phyloP scores from a whole-genome alignment of 2,329 filamentous ascomycete genomes.

The Cladosporium sp. region DNA sequence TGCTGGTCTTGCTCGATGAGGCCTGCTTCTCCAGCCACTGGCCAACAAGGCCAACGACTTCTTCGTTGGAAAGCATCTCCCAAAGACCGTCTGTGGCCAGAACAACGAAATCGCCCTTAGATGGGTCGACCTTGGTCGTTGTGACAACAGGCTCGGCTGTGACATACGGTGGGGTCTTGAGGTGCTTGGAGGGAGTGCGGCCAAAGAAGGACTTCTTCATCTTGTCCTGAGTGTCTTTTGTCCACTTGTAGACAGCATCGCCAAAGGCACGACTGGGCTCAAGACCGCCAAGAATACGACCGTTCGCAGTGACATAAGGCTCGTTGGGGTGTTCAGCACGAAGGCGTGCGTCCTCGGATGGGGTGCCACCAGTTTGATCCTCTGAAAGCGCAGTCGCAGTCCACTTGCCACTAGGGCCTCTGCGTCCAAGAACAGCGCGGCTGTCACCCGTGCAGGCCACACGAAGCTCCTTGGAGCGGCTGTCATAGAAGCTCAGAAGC shows the following conservation, averaged over 20 bases:
- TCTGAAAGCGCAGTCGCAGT: constrained; percentile 82
- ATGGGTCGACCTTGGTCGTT: constrained; percentile 83
- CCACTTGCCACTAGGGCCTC: constrained; percentile 79
- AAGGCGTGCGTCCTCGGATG: constrained; percentile 76
- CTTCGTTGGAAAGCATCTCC: constrained; percentile 99
- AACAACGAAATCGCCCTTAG: constrained; percentile 90
- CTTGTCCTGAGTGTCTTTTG: constrained; percentile 73
- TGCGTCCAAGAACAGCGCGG: constrained; percentile 84
- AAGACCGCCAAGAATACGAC: constrained; percentile 83
- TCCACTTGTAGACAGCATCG: constrained; percentile 97
- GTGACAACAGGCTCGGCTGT: constrained; percentile 94
- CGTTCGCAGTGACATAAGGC: constrained; percentile 79
- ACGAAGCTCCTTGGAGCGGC: constrained; percentile 76
- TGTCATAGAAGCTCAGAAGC: constrained; percentile 93
- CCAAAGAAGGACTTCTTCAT: constrained; percentile 86
- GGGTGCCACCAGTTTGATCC: constrained; percentile 89
- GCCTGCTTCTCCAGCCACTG: constrained; percentile 89
- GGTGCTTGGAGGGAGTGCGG: constrained; percentile 66
- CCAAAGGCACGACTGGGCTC: constrained; percentile 94
- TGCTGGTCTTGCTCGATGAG: constrained; percentile 27
- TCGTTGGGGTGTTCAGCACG: constrained; percentile 85
- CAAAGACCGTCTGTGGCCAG: constrained; percentile 95
- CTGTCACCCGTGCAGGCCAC: constrained; percentile 96
- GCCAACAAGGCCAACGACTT: constrained; percentile 92
- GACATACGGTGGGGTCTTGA: constrained; percentile 93